These are phyloP conservation scores for Lineolata rhizophorae DNA, from an alignment of 495 filamentous ascomycete species.

Conservation along the genomic window DNA sequence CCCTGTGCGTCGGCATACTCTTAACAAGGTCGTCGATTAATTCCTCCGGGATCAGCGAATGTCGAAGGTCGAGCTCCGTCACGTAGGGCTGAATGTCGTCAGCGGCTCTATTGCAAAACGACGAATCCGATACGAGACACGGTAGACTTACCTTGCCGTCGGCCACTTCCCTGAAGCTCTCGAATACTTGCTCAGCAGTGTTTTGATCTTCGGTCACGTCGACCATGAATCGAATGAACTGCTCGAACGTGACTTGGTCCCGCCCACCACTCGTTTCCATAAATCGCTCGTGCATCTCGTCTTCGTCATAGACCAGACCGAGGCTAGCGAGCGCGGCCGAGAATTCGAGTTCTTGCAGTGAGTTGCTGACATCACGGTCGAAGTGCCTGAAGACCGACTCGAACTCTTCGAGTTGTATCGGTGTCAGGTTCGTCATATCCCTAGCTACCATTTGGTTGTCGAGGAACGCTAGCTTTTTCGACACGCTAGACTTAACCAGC, in stretches of 20 bases:
- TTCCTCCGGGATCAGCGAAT: slow-evolving; percentile 84
- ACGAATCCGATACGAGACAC: neutral
- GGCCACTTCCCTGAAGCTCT: slow-evolving; percentile 88
- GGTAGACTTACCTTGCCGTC: slow-evolving; percentile 64
- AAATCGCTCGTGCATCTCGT: slow-evolving; percentile 91
- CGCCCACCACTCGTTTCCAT: slow-evolving; percentile 50
- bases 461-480: slow-evolving; percentile 86
- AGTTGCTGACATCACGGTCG: slow-evolving; percentile 79
- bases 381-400: slow-evolving; percentile 96
- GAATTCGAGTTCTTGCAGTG: slow-evolving; percentile 85
- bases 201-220: slow-evolving; percentile 97
- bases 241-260: slow-evolving; percentile 78
- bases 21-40: slow-evolving; percentile 78
- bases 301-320: slow-evolving; percentile 81
- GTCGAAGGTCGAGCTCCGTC: slow-evolving; percentile 86
- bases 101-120: neutral
- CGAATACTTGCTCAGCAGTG: slow-evolving; percentile 91
- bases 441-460: slow-evolving; percentile 95
- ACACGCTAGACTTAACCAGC: slow-evolving; percentile 71
- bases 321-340: slow-evolving; percentile 82
- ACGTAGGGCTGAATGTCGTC: slow-evolving; percentile 49
- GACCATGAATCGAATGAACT: slow-evolving; percentile 98
- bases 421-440: slow-evolving; percentile 96
- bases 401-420: slow-evolving; percentile 94
- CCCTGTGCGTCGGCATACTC: slow-evolving; percentile 62